These are phyloP conservation scores for Cystoderma amianthinum DNA, from an alignment of 768 basidiomycete species.

Conservation along the genomic window DNA sequence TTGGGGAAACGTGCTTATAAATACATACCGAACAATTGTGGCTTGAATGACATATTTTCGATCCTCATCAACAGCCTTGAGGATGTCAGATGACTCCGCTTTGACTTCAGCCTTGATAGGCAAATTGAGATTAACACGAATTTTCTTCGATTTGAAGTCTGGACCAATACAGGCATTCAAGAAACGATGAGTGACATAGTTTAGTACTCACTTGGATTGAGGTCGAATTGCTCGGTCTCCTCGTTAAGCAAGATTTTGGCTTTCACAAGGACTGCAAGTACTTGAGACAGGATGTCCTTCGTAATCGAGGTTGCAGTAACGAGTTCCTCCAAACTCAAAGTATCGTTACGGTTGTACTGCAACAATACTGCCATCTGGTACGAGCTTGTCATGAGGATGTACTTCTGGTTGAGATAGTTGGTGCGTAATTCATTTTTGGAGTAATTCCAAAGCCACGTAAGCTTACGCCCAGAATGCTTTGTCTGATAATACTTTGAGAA, in stretches of 20 bases:
- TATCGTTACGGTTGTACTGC: conserved; percentile 93
- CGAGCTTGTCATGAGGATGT: conserved; percentile 93
- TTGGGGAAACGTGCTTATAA: not conserved
- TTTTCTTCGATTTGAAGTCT: conserved; percentile 94
- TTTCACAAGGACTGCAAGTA: conserved; percentile 70
- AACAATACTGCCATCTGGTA: conserved; percentile 96
- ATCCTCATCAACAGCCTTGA: conserved; percentile 95
- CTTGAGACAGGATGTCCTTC: conserved; percentile 74
- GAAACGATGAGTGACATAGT: not conserved
- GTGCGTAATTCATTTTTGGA: conserved; percentile 96
- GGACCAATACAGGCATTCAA: conserved; percentile 1
- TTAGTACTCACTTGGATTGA: conserved; percentile 64
- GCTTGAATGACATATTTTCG: conserved; percentile 95
- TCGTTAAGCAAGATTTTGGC: conserved; percentile 87
- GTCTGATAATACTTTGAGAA: conserved; percentile 94
- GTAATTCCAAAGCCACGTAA: conserved; percentile 99
- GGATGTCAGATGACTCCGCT: conserved; percentile 81
- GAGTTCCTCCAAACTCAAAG: conserved; percentile 76
- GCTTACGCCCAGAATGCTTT: conserved; percentile 91
- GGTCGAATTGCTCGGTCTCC: conserved; percentile 83
- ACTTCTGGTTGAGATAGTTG: conserved; percentile 91
- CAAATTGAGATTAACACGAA: conserved; percentile 83
- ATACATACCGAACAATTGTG: conserved; percentile 72
- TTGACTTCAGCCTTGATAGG: conserved; percentile 95
- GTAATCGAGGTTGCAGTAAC: conserved; percentile 71